Conservation (phyloP, 345 rosid species). For the Litchi chinensis region DNA sequence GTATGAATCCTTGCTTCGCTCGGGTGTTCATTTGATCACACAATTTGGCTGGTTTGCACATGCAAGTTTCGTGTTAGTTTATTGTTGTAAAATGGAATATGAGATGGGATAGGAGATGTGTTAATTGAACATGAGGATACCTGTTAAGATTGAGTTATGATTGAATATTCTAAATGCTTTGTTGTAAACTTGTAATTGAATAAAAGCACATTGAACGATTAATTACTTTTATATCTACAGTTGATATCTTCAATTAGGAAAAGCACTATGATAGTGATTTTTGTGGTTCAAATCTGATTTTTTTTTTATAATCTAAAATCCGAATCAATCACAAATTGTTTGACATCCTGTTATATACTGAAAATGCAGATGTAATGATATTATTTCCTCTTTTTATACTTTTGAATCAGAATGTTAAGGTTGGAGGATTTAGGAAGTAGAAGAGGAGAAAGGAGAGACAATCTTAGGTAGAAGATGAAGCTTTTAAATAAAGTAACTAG, state of each 20-base stretch:
- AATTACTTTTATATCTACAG: too few species aligned
- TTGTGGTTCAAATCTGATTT: neutral
- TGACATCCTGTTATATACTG: too few species aligned
- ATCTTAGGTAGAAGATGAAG: too few species aligned
- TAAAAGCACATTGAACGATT: neutral
- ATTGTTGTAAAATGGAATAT: neutral
- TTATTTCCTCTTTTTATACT: too few species aligned
- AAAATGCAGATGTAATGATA: too few species aligned
- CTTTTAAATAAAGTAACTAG: too few species aligned
- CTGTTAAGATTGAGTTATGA: neutral
- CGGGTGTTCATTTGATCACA: neutral
- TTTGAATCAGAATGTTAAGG: neutral
- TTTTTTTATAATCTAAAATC: neutral
- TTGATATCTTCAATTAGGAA: neutral
- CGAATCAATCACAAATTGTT: neutral
- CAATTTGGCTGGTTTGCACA: conserved; percentile 17
- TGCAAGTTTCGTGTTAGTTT: neutral
- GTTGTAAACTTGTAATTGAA: neutral
- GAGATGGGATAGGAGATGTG: neutral
- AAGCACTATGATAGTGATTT: neutral
- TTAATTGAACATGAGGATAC: neutral
- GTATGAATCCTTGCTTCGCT: conserved; percentile 19
- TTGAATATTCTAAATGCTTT: neutral
- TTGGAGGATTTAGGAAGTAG: too few species aligned
- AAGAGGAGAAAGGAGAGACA: too few species aligned